phyloP scores from a whole-genome alignment of 345 rosid species.

The Lepidium didymum region DNA sequence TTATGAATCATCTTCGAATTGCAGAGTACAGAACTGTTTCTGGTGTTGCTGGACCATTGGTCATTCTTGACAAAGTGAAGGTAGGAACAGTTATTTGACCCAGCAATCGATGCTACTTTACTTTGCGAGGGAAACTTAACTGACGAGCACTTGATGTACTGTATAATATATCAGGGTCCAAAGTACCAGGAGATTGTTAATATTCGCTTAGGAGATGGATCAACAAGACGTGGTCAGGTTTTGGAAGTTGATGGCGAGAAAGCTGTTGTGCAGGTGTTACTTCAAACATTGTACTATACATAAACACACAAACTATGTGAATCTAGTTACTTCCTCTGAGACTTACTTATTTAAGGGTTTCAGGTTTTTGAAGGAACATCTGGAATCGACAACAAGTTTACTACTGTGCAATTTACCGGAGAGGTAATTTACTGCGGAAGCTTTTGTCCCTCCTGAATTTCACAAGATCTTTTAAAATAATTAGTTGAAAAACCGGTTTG shows the following conservation, averaged over 20 bases:
- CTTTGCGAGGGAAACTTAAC: background rate
- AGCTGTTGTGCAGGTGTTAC: conserved; percentile 81
- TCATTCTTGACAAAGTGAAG: conserved; percentile 94
- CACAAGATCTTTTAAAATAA: background rate
- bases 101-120: background rate
- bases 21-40: conserved; percentile 95
- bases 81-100: conserved; percentile 25
- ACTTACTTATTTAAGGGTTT: background rate
- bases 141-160: background rate
- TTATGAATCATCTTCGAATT: background rate
- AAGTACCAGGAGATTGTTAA: conserved; percentile 97
- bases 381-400: conserved; percentile 88
- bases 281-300: background rate
- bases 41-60: conserved; percentile 97
- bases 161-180: conserved; percentile 54
- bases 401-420: conserved; percentile 89
- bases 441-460: background rate
- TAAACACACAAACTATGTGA: background rate
- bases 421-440: conserved; percentile 38
- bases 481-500: background rate
- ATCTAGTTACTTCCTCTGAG: background rate
- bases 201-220: conserved; percentile 89
- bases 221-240: conserved; percentile 92
- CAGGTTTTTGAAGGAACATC: conserved; percentile 96
- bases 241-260: conserved; percentile 98